Percentiles rank a stretch among this genome's conserved stretches.
Evolutionary conservation across 1,284 basidiomycete genomes (phyloP).

Genomic region (Calocybe gambosa): DNA sequence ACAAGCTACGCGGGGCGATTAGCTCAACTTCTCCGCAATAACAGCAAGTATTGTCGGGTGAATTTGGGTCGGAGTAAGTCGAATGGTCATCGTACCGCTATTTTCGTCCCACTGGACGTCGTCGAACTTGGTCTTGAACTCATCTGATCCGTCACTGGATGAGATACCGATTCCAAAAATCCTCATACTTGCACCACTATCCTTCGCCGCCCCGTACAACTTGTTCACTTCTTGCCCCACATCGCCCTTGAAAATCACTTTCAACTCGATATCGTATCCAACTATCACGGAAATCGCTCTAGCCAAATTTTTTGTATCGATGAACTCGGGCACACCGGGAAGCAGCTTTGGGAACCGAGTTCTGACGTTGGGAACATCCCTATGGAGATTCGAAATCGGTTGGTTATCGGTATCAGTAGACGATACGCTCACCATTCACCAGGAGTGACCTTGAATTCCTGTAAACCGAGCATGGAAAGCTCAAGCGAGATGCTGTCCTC

Average conservation of each 20-base stretch:
- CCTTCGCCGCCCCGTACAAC: background rate
- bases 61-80: background rate
- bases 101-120: background rate
- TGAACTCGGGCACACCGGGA: background rate
- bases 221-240: background rate
- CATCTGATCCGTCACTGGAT: background rate
- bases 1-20: background rate
- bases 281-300: background rate
- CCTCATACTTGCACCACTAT: background rate
- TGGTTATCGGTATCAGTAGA: background rate
- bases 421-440: background rate
- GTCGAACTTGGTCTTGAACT: background rate
- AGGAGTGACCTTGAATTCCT: background rate
- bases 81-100: background rate
- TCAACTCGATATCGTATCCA: background rate
- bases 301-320: background rate
- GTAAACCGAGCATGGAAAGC: background rate
- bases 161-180: background rate
- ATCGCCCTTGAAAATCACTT: background rate
- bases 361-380: background rate
- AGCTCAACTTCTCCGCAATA: background rate
- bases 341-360: background rate
- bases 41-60: background rate
- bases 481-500: background rate
- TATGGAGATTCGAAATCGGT: background rate